Evolutionary conservation across 176 grass and related monocot genomes (phyloP).

Genomic region (Elaeis guineensis): DNA sequence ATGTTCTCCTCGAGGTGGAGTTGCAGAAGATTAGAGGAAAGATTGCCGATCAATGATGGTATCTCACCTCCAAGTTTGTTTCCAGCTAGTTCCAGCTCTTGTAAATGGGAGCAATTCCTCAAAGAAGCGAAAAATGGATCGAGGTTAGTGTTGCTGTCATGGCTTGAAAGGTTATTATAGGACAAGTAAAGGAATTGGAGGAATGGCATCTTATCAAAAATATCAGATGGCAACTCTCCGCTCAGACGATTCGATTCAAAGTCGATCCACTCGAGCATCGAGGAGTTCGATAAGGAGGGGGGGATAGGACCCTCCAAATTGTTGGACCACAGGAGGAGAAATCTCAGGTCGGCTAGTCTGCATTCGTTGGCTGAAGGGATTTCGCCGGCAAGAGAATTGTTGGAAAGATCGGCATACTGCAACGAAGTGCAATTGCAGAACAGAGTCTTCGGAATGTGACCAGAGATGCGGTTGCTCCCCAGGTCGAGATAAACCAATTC

Average conservation of each 20-base stretch:
- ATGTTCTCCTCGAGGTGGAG: slow-evolving; percentile 75
- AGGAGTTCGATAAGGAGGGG: slow-evolving; percentile 52
- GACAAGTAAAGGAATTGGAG: slow-evolving; percentile 59
- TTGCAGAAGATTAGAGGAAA: slow-evolving; percentile 44
- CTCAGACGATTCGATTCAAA: slow-evolving; percentile 52
- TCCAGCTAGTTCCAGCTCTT: slow-evolving; percentile 59
- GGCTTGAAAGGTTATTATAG: slow-evolving; percentile 52
- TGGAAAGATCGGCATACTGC: slow-evolving; percentile 67
- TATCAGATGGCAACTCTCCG: slow-evolving; percentile 45
- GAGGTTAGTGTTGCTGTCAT: slow-evolving; percentile 46
- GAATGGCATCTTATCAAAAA: slow-evolving; percentile 50
- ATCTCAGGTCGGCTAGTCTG: slow-evolving; percentile 45
- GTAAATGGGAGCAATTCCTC: slow-evolving; percentile 48
- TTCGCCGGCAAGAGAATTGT: slow-evolving; percentile 48
- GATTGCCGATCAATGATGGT: slow-evolving; percentile 36
- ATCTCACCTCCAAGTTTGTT: slow-evolving; percentile 56
- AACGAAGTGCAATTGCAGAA: slow-evolving; percentile 67
- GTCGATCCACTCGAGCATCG: slow-evolving; percentile 70
- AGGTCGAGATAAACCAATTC: slow-evolving; percentile 56
- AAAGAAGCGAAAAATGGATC: slow-evolving; percentile 76
- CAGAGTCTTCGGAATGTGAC: slow-evolving; percentile 42
- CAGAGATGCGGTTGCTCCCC: slow-evolving; percentile 49
- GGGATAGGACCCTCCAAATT: slow-evolving; percentile 56
- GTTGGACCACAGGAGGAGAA: slow-evolving; percentile 80
- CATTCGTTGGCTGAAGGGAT: slow-evolving; percentile 47